Evolutionary conservation across 805 yeast genomes (phyloP), one percentile per base, ranked within the genome.

Genomic region (Nakazawaea wyomingensis): DNA sequence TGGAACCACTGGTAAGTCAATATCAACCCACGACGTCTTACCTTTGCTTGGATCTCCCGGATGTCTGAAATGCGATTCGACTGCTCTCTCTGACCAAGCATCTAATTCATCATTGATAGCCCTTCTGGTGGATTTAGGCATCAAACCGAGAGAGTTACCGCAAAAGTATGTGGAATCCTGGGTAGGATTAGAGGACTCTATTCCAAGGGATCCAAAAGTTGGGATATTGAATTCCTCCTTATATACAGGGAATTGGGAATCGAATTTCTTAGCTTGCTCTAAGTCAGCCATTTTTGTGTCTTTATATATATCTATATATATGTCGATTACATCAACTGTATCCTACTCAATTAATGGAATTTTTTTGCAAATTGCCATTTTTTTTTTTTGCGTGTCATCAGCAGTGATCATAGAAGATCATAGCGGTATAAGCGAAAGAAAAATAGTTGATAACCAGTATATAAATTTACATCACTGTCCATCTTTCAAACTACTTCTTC

Each of bases 121-220:
- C 5, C 50, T 49, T 27, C 75, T 66, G 0, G 90, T 80, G 6
- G 66, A 56, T 39, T 62, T 66, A 0, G 98, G 97, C 90, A 88
- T 85, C 46, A 90, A 64, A 0, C 98, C 98, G 5, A 90, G 74
- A n/a, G 96, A 87, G 65, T 90, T 91, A 2, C 98, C 98, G 62
- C 96, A 88, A 37, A 90, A 67, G 57, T 90, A 91, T 18, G 73
- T 67, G 8, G 27, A 34, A 10, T 75, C 66, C 7, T 51, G 44
- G 28, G 54, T 47, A 16, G 45, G 43, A 6, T 51, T 50, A 5
- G 20, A 7, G 9, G 36, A 34, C 32, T 49, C 36, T 29, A 79
- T 56, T 0, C 85, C 90, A 50, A 85, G 61, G 0, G 87, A 71
- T 40, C 61, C 55, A 49, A 79, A 71, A 0, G 93, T 84, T 6